Evolutionary conservation across 192 early-diverging fungal species (phyloP).

Genomic region (Gonapodya sp.): DNA sequence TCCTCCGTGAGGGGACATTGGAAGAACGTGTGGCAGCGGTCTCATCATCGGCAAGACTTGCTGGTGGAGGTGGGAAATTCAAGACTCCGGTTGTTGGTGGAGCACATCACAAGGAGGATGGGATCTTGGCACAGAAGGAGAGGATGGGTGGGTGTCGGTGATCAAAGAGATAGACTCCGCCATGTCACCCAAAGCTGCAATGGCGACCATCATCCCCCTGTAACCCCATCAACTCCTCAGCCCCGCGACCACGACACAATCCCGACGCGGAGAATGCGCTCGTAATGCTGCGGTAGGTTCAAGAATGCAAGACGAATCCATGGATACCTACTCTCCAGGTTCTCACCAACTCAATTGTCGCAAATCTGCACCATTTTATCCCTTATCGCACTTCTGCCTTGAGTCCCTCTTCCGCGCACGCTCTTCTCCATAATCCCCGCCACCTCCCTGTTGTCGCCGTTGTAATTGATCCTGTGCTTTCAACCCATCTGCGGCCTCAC

Average conservation of each 20-base stretch:
- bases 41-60: slow-evolving; percentile 15
- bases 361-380: background rate
- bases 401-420: slow-evolving; percentile 22
- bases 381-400: slow-evolving; percentile 16
- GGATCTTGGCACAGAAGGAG: background rate
- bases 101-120: slow-evolving; percentile 20
- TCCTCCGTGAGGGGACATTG: background rate
- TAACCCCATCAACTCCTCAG: too few species aligned
- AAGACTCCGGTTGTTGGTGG: slow-evolving; percentile 23
- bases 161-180: background rate
- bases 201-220: too few species aligned
- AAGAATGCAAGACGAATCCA: too few species aligned
- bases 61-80: slow-evolving; percentile 16
- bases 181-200: background rate
- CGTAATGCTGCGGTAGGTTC: slow-evolving; percentile 16
- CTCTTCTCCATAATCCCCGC: slow-evolving; percentile 11
- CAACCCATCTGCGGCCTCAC: slow-evolving; percentile 33
- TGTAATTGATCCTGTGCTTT: slow-evolving; percentile 35
- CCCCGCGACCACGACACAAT: slow-evolving; percentile 23
- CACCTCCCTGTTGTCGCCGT: slow-evolving; percentile 30
- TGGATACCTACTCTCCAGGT: background rate
- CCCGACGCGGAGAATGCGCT: slow-evolving; percentile 22
- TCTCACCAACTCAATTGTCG: too few species aligned
- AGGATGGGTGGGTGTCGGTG: background rate
- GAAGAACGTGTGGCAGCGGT: background rate